A percentile compares a stretch with the other conserved stretches of the same genome.
Conservation (phyloP, 73 alveolate genomes). For the Loxodes magnus region DNA sequence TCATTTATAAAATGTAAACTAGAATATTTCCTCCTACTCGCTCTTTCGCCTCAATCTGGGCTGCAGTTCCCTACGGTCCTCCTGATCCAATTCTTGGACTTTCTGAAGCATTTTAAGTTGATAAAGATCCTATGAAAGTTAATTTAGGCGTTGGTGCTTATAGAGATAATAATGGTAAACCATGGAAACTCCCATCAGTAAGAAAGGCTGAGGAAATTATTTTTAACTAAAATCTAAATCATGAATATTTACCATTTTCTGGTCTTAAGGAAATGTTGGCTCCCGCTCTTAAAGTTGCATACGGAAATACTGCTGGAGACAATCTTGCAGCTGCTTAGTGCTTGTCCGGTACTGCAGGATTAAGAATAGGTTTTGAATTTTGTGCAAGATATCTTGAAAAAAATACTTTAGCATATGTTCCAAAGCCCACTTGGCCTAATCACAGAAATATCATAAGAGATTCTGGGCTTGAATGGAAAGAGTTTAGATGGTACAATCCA, state of each 20-base stretch:
- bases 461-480: constrained; percentile 48
- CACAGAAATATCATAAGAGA: constrained; percentile 59
- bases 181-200: constrained; percentile 23
- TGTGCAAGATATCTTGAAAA: constrained; percentile 30
- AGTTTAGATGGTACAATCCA: constrained; percentile 75
- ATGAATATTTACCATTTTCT: constrained; percentile 84
- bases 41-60: constrained; percentile 44
- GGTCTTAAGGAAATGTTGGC: constrained; percentile 59
- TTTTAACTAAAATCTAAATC: constrained; percentile 55
- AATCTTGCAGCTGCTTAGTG: constrained; percentile 72
- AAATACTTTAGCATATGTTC: constrained; percentile 45
- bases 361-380: constrained; percentile 77
- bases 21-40: no score
- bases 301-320: constrained; percentile 56
- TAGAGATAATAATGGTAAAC: constrained; percentile 79
- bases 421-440: constrained; percentile 90
- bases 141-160: constrained; percentile 88
- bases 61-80: constrained; percentile 62
- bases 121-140: constrained; percentile 71
- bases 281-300: constrained; percentile 67
- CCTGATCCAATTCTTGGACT: constrained; percentile 89
- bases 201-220: constrained; percentile 63
- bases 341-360: constrained; percentile 92
- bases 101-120: constrained; percentile 64
- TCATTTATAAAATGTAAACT: no score